Evolutionary conservation across 352 stramenopile genomes (phyloP).

Genomic region (Globisporangium barbulae): DNA sequence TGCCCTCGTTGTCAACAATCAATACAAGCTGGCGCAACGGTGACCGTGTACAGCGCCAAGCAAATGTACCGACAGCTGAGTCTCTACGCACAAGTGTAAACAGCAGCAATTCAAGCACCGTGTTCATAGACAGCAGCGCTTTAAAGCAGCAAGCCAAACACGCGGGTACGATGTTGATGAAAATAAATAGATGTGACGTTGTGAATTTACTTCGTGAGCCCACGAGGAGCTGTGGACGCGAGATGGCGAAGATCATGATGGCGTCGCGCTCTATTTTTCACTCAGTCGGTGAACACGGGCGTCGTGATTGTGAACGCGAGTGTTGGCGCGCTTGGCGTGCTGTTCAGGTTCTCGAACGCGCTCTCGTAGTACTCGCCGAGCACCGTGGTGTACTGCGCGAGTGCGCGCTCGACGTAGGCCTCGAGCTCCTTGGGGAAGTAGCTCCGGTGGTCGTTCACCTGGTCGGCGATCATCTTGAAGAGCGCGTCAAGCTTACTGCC

Average conservation of each 20-base stretch:
- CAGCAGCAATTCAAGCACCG: not conserved
- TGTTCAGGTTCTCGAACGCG: conserved; percentile 48
- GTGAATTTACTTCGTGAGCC: not conserved
- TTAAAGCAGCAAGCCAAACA: not conserved
- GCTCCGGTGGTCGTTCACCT: conserved; percentile 33
- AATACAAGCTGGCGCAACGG: conserved; percentile 47
- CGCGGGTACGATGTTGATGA: not conserved
- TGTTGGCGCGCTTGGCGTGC: conserved; percentile 53
- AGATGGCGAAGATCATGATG: not conserved
- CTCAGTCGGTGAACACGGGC: conserved; percentile 63
- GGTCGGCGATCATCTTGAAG: conserved; percentile 85
- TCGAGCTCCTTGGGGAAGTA: conserved; percentile 70
- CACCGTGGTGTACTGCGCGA: conserved; percentile 77
- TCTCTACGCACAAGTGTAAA: conserved; percentile 62
- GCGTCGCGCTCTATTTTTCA: not conserved
- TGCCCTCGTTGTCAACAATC: conserved; percentile 6
- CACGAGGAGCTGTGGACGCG: not conserved
- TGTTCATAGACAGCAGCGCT: too few relatives aligned
- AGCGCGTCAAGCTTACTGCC: conserved; percentile 80
- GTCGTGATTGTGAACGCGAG: conserved; percentile 82
- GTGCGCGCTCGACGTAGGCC: conserved; percentile 65
- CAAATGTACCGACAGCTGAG: conserved; percentile 78
- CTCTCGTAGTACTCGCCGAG: conserved; percentile 82
- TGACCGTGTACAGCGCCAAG: conserved; percentile 69
- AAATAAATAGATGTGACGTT: conserved; percentile 13